Base-by-base conservation (phyloP, 805 yeast genomes). In the Cyberlindnera japonica region DNA sequence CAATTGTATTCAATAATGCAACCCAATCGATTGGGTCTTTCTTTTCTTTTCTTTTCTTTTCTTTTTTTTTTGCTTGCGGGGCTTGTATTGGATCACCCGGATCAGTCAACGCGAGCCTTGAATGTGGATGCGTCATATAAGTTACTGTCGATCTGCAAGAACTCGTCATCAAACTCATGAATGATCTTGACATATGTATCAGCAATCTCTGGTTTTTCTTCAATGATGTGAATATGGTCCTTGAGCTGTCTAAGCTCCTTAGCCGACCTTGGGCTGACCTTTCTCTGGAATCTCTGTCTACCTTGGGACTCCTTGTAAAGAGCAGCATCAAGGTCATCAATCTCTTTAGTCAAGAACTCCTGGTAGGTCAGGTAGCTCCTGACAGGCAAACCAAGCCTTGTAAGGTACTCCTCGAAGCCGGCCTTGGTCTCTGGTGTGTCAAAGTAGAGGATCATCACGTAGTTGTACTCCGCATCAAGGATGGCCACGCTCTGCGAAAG, bases 381-480 rank as follows among this genome's bases (percentile, higher is more conserved):
- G 3, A 41, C 17, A 12, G 44, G 35, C 9, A 54, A 23, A 3
- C 32, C 41, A 4, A 46, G 38, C 12, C 41, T 43, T 2, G 28
- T 3, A 1, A 54, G 30, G 35, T 49, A 49, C 5, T 31, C 17
- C 8, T 30, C 37, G n/a, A 49, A 33, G 7, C 21, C 16, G 10
- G 24, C 7, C 1, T 34, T 25, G 6, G 48, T 38, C 10, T 37
- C 23, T 13, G 20, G 14, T 1, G 50, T 25, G 16, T 47, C 51
- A 5, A 50, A 22, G 32, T 52, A 50, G 11, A 54, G 29, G n/a
- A 48, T 43, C 24, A 54, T 27, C 12, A 52, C 32, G 35, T 52
- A 54, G 40, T 54, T 52, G 37, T 52, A 54, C 38, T 54, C 57
- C 3, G 36, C 48, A 19, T 54, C 45, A 43, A 38, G 49, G 16